Evolutionary conservation across 2,329 filamentous ascomycete genomes (phyloP), one percentile per base, ranked within the genome.

Genomic region (Fusarium pseudocircinatum): DNA sequence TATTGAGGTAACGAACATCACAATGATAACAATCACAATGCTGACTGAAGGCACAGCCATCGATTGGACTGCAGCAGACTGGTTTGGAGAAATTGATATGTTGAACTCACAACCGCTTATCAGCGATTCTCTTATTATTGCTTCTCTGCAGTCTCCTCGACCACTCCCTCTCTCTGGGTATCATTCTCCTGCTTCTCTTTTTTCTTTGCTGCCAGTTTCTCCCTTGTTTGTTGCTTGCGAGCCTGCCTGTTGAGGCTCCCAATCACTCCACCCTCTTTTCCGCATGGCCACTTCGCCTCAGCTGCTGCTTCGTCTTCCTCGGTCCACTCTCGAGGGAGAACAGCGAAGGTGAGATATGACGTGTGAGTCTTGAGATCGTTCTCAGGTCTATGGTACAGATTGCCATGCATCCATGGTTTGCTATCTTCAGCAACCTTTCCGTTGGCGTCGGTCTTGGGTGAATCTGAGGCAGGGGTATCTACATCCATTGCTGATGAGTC

Each of bases 301-400:
- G 91, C 91, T 36, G 87, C 87, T 37, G 87, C 88, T 83, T 99
- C 96, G 74, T 97, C 94, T 68, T 93, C 93, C 40, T 90, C 92
- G 1, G 86, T 91, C 96, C 96, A 99, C 70, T 93, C 91, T 47
- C 91, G 87, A n/a, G 96, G 96, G 68, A 99, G 83, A 7, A 96
- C 85, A 0, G 96, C 96, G 84, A 99, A 99, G 9, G 97, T 93
- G 9, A 99, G 88, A 81, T 99, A 99, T n/a, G 93, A 96, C 0
- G 96, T 99, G 82, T 99, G 96, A 13, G 94, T 96, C 87, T 97
- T 98, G 68, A 98, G 85, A 78, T 99, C 96, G 1, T 91, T 85
- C 83, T 99, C 96, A 0, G 93, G 91, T 30, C 94, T 89, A 77
- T 97, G 94, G 36, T 94, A 88, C 44, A 98, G 79, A 34, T 90